Base-by-base conservation (phyloP, 148 eudicot genomes). In the Cornus kousa region DNA sequence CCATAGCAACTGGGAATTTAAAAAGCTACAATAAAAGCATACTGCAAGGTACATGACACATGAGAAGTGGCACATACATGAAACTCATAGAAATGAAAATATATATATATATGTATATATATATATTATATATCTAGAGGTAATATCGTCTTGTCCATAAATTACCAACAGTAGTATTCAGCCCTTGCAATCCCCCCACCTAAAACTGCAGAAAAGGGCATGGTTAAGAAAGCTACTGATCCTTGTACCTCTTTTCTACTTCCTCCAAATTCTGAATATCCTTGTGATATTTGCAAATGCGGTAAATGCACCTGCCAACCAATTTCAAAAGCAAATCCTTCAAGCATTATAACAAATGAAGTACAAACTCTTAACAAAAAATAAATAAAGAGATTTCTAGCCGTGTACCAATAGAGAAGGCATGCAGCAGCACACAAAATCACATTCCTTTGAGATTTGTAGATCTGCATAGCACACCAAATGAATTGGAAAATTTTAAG, bases 241-340 rank as follows among this genome's bases (percentile, higher is more conserved):
- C 87, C 91, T 93, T 96, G 88, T 83, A 85, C 83, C 98, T 87
- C 98, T 96, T 93, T 80, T 96, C 99, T 67, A 89, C 90, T 83
- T 96, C 97, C 85, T 96, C 99, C 97, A 93, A 80, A 80, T 86
- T 88, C 66, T 92, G 86, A 40, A 96, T 82, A 71, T 96, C 98
- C 85, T 87, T 93, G 88, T 89, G 46, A 65, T 87, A 93, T 85
- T 90, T 92, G 86, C 95, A 93, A 46, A 92, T 83, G 33, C 98
- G 95, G 80, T 89, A 90, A 74, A 93, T 84, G 85, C 91, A 92
- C 99, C 99, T 96, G 80, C 73, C 73, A 84, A 40, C 67, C 59
- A 68, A 71, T 24, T 70, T 5, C 23, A 74, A 53, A 79, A 43
- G 46, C 17, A 57, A 23, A 67, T 20, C 12, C 19, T 37, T 70